A percentile compares a stretch with the other conserved stretches of the same genome.
These are phyloP conservation scores for Kodamaea fukazawae DNA, from an alignment of 805 yeast genomes.

Conservation along the genomic window DNA sequence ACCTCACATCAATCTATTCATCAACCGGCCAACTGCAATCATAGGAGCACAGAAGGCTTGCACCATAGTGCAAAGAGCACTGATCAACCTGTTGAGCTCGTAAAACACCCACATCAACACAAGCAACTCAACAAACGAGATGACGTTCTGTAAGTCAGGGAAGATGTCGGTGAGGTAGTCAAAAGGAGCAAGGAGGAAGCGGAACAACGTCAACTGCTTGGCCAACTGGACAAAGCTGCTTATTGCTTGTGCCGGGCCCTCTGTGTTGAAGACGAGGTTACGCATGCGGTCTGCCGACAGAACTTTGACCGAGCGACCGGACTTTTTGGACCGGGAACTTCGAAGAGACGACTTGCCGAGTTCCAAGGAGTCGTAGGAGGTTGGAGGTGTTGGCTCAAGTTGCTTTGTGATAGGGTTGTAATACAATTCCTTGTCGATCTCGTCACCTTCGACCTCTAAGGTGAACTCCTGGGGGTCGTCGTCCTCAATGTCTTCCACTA, in stretches of 20 bases:
- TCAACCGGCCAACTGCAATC: conserved; percentile 43
- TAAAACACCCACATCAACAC: conserved; percentile 42
- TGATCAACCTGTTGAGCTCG: conserved; percentile 40
- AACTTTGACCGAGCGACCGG: background rate
- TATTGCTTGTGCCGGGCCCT: conserved; percentile 20
- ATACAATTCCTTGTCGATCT: conserved; percentile 26
- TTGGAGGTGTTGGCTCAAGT: conserved; percentile 27
- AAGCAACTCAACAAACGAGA: conserved; percentile 36
- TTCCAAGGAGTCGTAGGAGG: conserved; percentile 11
- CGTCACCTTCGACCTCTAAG: conserved; percentile 28
- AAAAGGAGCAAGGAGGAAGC: conserved; percentile 38
- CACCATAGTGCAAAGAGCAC: conserved; percentile 44
- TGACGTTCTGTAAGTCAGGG: conserved; percentile 39
- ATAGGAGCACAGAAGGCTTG: conserved; percentile 46
- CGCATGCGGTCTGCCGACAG: background rate
- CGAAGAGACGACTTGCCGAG: background rate
- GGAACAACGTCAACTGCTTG: conserved; percentile 35
- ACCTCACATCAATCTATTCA: conserved; percentile 39
- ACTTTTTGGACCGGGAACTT: background rate
- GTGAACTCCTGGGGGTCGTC: conserved; percentile 22
- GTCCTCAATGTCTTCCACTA: conserved; percentile 4
- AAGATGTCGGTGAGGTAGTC: conserved; percentile 36
- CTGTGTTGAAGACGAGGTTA: conserved; percentile 2
- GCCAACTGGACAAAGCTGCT: conserved; percentile 33
- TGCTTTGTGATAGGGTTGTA: conserved; percentile 33